A percentile compares a stretch with the other conserved stretches of the same genome.
Evolutionary conservation across 2,329 filamentous ascomycete species (phyloP).

Genomic region (Celoporthe dispersa): DNA sequence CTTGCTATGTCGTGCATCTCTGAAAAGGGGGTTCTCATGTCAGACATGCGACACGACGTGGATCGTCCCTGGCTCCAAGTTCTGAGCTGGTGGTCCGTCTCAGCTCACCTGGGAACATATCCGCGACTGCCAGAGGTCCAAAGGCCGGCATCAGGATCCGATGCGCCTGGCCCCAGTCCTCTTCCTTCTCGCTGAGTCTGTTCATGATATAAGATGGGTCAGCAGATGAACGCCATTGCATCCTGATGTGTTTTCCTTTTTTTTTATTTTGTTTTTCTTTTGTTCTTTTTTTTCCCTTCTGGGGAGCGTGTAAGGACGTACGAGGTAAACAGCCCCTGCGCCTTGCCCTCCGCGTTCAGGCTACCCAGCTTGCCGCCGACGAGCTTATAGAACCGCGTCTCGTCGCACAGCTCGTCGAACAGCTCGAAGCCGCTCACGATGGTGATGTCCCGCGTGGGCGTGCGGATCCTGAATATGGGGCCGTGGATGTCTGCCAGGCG

Average conservation of each 20-base stretch:
- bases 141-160: constrained; percentile 31
- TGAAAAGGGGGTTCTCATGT: background rate
- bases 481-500: constrained; percentile 29
- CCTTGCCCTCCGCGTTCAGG: background rate
- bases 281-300: no score
- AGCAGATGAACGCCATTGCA: background rate
- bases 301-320: background rate
- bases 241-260: no score
- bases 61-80: no score
- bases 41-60: background rate
- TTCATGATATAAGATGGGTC: background rate
- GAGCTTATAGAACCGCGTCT: constrained; percentile 30
- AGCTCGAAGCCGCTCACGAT: constrained; percentile 32
- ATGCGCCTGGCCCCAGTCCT: constrained; percentile 32
- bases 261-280: no score
- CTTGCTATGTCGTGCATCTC: constrained; percentile 34
- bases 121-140: constrained; percentile 24
- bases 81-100: background rate
- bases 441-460: background rate
- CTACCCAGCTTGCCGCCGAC: constrained; percentile 5
- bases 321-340: constrained; percentile 5
- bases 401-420: constrained; percentile 41
- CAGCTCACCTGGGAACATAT: constrained; percentile 14
- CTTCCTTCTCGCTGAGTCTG: constrained; percentile 12
- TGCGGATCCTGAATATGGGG: constrained; percentile 26